Percentiles rank a stretch among this genome's conserved stretches.
phyloP scores from a whole-genome alignment of 179 eudicot genomes.

The Gypsophila paniculata region DNA sequence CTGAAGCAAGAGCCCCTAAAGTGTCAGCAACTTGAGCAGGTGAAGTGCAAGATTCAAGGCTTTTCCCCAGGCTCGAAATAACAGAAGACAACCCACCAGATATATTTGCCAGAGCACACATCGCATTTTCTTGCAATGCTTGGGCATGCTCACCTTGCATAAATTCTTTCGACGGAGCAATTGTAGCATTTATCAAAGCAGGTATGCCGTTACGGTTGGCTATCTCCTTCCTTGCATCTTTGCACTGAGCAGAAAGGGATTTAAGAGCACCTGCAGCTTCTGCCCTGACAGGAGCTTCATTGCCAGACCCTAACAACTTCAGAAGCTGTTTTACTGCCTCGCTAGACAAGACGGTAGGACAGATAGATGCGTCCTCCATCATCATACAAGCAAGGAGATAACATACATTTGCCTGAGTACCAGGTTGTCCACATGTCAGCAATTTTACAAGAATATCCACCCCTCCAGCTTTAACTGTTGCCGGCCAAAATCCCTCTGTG shows the following conservation, averaged over 20 bases:
- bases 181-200: constrained; percentile 86
- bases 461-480: constrained; percentile 80
- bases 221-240: constrained; percentile 83
- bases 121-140: constrained; percentile 96
- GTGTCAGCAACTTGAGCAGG: constrained; percentile 94
- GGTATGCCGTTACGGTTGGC: constrained; percentile 84
- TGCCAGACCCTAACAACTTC: constrained; percentile 79
- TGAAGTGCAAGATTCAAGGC: constrained; percentile 89
- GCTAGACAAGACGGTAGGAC: constrained; percentile 61
- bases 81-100: constrained; percentile 97
- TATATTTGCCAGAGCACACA: constrained; percentile 98
- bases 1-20: constrained; percentile 95
- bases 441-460: constrained; percentile 78
- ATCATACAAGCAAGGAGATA: constrained; percentile 86
- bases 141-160: constrained; percentile 98
- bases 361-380: constrained; percentile 89
- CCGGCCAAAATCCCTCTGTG: constrained; percentile 88
- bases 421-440: constrained; percentile 62
- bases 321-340: constrained; percentile 84
- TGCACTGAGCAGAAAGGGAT: constrained; percentile 94
- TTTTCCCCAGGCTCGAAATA: constrained; percentile 91
- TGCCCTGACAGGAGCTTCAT: constrained; percentile 89
- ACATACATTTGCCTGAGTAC: constrained; percentile 87
- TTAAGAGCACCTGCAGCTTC: constrained; percentile 94
- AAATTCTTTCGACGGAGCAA: constrained; percentile 98